These are phyloP conservation scores for Russula griseocarnosa DNA, from an alignment of 768 basidiomycete genomes.

Conservation along the genomic window DNA sequence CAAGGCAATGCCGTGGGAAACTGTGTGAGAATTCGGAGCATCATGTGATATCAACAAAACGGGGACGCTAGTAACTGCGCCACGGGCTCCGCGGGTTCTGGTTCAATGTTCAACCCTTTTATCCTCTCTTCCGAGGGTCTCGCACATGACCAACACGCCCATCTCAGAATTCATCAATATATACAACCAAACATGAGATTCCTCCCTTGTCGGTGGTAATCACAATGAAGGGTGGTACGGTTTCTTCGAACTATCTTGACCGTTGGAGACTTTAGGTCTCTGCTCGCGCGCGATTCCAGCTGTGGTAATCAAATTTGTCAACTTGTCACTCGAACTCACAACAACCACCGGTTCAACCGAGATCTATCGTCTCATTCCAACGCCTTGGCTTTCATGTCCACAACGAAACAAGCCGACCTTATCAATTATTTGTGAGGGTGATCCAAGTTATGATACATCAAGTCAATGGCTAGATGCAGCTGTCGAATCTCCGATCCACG, in stretches of 20 bases:
- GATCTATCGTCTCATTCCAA: neutral
- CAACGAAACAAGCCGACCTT: neutral
- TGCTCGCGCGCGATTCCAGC: neutral
- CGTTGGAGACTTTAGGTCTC: neutral
- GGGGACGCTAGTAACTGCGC: neutral
- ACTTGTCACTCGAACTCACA: neutral
- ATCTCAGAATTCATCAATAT: neutral
- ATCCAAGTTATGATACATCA: too few relatives aligned
- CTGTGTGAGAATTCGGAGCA: neutral
- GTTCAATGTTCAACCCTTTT: neutral
- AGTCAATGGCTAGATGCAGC: neutral
- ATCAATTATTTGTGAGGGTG: neutral
- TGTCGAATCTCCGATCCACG: neutral
- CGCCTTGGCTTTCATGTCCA: neutral
- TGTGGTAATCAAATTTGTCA: neutral
- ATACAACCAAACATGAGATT: neutral
- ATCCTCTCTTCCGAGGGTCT: neutral
- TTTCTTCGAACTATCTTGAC: neutral
- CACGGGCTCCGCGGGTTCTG: constrained; percentile 8
- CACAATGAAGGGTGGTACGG: neutral
- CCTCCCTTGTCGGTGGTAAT: neutral
- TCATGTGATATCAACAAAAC: neutral
- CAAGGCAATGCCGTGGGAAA: neutral
- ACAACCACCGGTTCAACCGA: too few relatives aligned
- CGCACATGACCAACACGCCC: neutral